These are phyloP conservation scores for Eruca vesicaria DNA, from an alignment of 441 rosid species.

Conservation along the genomic window DNA sequence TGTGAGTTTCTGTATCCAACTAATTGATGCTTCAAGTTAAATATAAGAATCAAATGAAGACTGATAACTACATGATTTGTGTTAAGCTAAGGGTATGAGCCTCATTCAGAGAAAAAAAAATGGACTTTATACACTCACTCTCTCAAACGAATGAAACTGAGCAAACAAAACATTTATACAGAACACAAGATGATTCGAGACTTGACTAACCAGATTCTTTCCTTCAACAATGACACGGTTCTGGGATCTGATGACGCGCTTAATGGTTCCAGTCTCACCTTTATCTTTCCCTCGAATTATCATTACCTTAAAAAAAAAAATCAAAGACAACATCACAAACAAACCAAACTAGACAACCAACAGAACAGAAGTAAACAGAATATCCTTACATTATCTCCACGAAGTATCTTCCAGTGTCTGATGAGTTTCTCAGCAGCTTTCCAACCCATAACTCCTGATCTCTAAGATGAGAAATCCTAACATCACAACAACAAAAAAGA, in stretches of 20 bases:
- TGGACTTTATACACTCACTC: neutral
- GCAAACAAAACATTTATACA: neutral
- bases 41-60: neutral
- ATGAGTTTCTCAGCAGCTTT: conserved; percentile 96
- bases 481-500: neutral
- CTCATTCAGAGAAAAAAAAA: neutral
- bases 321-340: neutral
- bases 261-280: conserved; percentile 72
- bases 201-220: conserved; percentile 60
- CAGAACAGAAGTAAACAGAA: neutral
- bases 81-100: neutral
- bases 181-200: conserved; percentile 8
- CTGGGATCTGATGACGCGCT: conserved; percentile 81
- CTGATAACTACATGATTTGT: neutral
- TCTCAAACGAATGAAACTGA: neutral
- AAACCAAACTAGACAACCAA: neutral
- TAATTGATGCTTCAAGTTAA: neutral
- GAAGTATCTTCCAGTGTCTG: conserved; percentile 88
- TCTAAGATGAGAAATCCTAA: conserved; percentile 3
- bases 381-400: conserved; percentile 85
- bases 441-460: conserved; percentile 71
- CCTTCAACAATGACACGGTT: conserved; percentile 90
- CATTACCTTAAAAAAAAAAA: conserved; percentile 52
- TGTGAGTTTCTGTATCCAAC: neutral
- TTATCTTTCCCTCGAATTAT: conserved; percentile 78